Evolutionary conservation across 257 asterid genomes (phyloP).

Genomic region (Lycium barbarum): DNA sequence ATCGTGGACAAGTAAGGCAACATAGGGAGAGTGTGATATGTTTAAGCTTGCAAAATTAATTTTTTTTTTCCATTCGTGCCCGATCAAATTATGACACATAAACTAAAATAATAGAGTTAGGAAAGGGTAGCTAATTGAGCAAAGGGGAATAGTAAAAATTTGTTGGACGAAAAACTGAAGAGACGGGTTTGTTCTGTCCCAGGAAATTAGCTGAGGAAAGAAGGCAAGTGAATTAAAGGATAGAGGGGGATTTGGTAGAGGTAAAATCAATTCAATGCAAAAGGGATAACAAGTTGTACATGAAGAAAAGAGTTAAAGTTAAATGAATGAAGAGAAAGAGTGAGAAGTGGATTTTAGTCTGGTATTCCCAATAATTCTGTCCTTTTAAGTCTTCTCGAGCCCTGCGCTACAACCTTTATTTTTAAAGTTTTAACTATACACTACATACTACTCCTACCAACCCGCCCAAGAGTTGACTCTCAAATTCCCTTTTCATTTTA

Average conservation of each 20-base stretch:
- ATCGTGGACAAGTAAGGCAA: too few relatives aligned
- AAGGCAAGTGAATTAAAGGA: conserved; percentile 22
- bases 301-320: background rate
- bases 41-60: too few relatives aligned
- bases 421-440: background rate
- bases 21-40: too few relatives aligned
- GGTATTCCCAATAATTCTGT: conserved; percentile 47
- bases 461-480: background rate
- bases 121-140: background rate
- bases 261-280: conserved; percentile 39
- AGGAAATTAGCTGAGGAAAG: conserved; percentile 32
- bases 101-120: background rate
- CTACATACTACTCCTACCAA: background rate
- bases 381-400: conserved; percentile 40
- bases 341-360: background rate
- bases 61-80: background rate
- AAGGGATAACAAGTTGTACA: background rate
- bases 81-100: background rate
- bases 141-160: background rate
- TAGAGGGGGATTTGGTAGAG: background rate
- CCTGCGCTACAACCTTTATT: conserved; percentile 35
- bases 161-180: background rate
- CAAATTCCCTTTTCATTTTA: background rate
- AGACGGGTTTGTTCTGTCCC: conserved; percentile 27
- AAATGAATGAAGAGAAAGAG: background rate